Percentiles rank a stretch among this genome's conserved stretches.
Evolutionary conservation across 768 basidiomycete species (phyloP).

Genomic region (Coprinellus micaceus): DNA sequence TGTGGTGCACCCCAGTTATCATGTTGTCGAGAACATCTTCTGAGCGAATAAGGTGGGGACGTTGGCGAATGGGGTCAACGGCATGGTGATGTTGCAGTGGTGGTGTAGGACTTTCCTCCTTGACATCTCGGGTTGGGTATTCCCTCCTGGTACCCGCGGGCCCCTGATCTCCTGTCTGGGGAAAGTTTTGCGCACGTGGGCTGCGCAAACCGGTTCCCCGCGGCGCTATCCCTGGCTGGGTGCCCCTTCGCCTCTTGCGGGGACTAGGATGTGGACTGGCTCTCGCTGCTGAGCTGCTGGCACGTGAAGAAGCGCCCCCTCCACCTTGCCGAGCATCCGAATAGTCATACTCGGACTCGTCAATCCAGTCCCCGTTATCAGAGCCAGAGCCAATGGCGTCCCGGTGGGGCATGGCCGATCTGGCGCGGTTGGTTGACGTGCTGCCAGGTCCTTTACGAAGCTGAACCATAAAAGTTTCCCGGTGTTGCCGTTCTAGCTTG

Average conservation of each 20-base stretch:
- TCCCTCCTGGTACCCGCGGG: no score
- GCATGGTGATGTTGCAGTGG: no score
- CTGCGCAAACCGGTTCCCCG: no score
- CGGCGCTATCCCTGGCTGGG: no score
- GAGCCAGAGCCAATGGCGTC: background rate
- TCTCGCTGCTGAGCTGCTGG: background rate
- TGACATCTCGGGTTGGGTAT: no score
- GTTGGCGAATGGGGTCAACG: background rate
- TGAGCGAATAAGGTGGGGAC: background rate
- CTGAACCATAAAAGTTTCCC: no score
- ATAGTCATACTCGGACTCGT: background rate
- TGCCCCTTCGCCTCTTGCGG: no score
- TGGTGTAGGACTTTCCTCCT: no score
- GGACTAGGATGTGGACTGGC: no score
- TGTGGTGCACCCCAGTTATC: background rate
- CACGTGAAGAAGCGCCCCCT: background rate
- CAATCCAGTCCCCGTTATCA: background rate
- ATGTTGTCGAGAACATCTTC: slow-evolving; percentile 13
- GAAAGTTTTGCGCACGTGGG: no score
- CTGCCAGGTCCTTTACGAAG: background rate
- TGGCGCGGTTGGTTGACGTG: background rate
- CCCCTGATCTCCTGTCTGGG: no score
- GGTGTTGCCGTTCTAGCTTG: no score
- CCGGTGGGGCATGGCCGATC: background rate
- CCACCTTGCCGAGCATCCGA: background rate